Evolutionary conservation across 768 basidiomycete genomes (phyloP).

Genomic region (Vishniacozyma victoriae): DNA sequence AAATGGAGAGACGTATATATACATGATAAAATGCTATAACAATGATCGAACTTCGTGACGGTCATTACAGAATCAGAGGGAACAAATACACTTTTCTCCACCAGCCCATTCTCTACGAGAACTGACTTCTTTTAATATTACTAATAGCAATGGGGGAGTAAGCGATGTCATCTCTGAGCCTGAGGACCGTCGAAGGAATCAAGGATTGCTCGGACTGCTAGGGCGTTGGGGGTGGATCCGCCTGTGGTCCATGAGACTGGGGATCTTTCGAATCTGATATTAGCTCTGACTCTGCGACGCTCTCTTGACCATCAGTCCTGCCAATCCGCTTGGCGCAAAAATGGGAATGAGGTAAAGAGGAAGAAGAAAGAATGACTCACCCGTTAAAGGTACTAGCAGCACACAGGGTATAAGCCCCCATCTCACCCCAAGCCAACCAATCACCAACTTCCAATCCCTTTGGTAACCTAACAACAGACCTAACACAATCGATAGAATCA

Average conservation of each 20-base stretch:
- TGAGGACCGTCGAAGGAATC: constrained; percentile 32
- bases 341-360: background rate
- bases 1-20: too few species aligned
- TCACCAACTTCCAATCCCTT: constrained; percentile 76
- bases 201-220: constrained; percentile 34
- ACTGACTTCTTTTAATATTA: too few species aligned
- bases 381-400: constrained; percentile 96
- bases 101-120: too few species aligned
- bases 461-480: constrained; percentile 58
- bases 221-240: constrained; percentile 20
- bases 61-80: too few species aligned
- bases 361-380: constrained; percentile 5
- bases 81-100: too few species aligned
- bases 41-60: too few species aligned
- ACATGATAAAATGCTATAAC: too few species aligned
- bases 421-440: constrained; percentile 95
- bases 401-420: constrained; percentile 99
- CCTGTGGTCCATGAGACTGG: constrained; percentile 44
- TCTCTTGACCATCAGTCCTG: background rate
- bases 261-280: constrained; percentile 26
- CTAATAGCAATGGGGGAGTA: too few species aligned
- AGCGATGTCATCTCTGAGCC: constrained; percentile 39
- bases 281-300: background rate
- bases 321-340: background rate
- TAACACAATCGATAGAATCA: constrained; percentile 91